These are phyloP conservation scores for Suzukiozyma palmioleophila DNA, from an alignment of 1,139 yeast genomes.

Conservation along the genomic window DNA sequence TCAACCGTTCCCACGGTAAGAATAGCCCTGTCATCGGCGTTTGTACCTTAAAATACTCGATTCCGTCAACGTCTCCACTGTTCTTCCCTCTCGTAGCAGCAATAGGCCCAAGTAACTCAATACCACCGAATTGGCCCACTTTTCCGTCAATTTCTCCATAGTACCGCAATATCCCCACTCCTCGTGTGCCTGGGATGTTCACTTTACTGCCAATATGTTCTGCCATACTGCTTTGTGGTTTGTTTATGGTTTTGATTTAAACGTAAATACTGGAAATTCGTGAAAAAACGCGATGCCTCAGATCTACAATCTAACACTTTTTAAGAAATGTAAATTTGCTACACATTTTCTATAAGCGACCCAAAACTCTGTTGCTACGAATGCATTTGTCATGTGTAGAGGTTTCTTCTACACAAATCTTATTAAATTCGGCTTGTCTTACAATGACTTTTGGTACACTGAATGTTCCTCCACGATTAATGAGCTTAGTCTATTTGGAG, in stretches of 20 bases:
- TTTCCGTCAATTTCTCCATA: slow-evolving; percentile 74
- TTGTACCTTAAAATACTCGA: slow-evolving; percentile 46
- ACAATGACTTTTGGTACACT: no score
- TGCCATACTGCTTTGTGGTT: slow-evolving; percentile 8
- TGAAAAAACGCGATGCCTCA: background rate
- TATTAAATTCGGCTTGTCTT: no score
- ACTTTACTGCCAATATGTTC: slow-evolving; percentile 34
- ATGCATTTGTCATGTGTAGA: no score
- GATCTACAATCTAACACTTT: no score
- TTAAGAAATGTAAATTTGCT: no score
- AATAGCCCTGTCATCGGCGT: slow-evolving; percentile 70
- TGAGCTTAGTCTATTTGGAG: no score
- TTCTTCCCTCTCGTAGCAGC: slow-evolving; percentile 47
- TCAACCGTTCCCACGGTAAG: slow-evolving; percentile 62
- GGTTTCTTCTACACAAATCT: no score
- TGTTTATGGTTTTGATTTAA: background rate
- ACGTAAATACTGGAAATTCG: background rate
- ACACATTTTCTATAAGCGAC: no score
- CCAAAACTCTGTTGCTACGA: no score
- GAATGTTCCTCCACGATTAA: no score
- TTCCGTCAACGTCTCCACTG: slow-evolving; percentile 41
- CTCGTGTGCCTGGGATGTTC: slow-evolving; percentile 42
- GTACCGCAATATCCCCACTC: slow-evolving; percentile 61
- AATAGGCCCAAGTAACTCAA: slow-evolving; percentile 66
- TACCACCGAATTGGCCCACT: slow-evolving; percentile 79